Base-by-base conservation (phyloP, 2,329 filamentous ascomycete species). In the Pseudopithomyces chartarum region DNA sequence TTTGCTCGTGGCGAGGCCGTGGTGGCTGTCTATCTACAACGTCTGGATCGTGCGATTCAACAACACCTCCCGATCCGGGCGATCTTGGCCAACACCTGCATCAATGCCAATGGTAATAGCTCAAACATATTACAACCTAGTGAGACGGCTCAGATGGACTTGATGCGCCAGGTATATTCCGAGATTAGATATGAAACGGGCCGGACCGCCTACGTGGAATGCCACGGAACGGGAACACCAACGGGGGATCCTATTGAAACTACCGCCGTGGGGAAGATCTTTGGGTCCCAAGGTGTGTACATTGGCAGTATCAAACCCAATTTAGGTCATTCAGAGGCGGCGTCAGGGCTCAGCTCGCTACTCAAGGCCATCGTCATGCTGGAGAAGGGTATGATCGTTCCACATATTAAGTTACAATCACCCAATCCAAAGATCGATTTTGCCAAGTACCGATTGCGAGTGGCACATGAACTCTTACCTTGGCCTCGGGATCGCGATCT, bases 1-100 rank as follows among this genome's bases (percentile, higher is more conserved):
- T 69, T 64, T 52, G 66, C 52, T 7, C 48, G 64, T 0, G 66
- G 49, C 1, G 67, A 70, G 26, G 67, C 42, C 13, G 15, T 66
- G 20, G 82, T 78, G 0, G 79, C 83, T 8, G 60, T 88, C 1
- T 70, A 86, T 22, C 64, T 88, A 11, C 88, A 88, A 73, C 78
- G 76, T 1, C 73, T 89, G 0, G 70, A 74, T 7, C 81, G 84
- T 65, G 87, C 87, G 0, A 56, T 88, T 2, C 72, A 75, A 3
- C 82, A 85, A 60, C 82, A 83, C 15, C 83, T 87, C 61, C 77
- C 79, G 0, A 76, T 82, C 23, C 70, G 76, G 10, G 74, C 73
- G 0, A 58, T 82, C 5, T 77, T 82, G 20, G 59, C 73, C 11
- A 68, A 56, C 0, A 70, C 71, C 1, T 74, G 67, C 1, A 55